These are phyloP conservation scores for Musa balbisiana DNA, from an alignment of 202 grass and related monocot genomes.

Conservation along the genomic window DNA sequence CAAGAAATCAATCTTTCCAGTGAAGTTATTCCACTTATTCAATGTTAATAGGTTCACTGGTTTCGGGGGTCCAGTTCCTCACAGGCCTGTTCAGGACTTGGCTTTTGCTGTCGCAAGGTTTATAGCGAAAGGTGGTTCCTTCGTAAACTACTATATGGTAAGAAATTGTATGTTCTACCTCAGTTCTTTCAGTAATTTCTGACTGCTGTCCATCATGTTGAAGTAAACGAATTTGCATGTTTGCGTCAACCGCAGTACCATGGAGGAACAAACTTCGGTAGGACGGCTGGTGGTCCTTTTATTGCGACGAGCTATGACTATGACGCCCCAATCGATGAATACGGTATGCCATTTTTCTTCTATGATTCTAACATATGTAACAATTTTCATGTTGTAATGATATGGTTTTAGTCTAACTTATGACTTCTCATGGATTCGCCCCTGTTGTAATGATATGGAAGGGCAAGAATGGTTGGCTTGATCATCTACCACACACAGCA, in stretches of 20 bases:
- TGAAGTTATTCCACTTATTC: background rate
- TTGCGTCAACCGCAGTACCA: conserved; percentile 54
- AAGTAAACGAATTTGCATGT: conserved; percentile 12
- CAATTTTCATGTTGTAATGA: background rate
- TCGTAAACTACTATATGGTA: conserved; percentile 99
- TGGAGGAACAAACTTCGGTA: conserved; percentile 90
- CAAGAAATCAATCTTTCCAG: background rate
- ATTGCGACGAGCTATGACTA: conserved; percentile 96
- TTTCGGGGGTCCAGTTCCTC: conserved; percentile 68
- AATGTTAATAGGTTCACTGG: conserved; percentile 52
- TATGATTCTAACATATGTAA: background rate
- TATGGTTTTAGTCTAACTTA: conserved; percentile 14
- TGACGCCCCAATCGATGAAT: conserved; percentile 90
- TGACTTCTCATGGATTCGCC: background rate
- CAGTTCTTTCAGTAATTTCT: background rate
- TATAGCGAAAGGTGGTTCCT: conserved; percentile 88
- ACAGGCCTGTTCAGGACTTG: conserved; percentile 77
- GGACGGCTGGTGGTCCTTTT: conserved; percentile 85
- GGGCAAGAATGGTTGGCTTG: background rate
- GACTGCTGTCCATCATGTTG: background rate
- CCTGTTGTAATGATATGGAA: background rate
- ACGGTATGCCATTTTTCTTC: conserved; percentile 30
- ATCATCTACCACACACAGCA: background rate
- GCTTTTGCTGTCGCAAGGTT: conserved; percentile 84
- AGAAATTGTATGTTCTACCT: conserved; percentile 12